Percentiles rank a stretch among this genome's conserved stretches.
These are phyloP conservation scores for Colletotrichum destructivum DNA, from an alignment of 2,329 filamentous ascomycete species.

Conservation along the genomic window DNA sequence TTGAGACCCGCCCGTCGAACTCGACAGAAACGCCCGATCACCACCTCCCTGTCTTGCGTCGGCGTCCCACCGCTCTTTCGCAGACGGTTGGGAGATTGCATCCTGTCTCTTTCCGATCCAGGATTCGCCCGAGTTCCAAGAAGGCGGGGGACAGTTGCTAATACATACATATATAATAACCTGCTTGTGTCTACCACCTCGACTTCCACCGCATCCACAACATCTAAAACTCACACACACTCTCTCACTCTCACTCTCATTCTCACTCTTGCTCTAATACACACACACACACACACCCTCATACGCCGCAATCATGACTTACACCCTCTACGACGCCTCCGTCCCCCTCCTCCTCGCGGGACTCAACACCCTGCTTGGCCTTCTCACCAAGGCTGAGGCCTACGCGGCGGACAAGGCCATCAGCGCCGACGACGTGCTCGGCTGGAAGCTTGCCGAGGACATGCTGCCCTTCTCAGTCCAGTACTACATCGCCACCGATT, in stretches of 20 bases:
- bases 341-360: conserved; percentile 36
- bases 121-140: not conserved
- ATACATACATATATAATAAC: conserved; percentile 8
- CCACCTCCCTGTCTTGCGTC: conserved; percentile 7
- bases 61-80: conserved; percentile 37
- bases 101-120: not conserved
- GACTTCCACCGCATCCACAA: not conserved
- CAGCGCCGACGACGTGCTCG: conserved; percentile 24
- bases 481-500: conserved; percentile 52
- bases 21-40: conserved; percentile 38
- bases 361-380: conserved; percentile 35
- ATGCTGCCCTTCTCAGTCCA: conserved; percentile 62
- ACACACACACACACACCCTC: not conserved
- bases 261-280: no score
- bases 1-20: conserved; percentile 38
- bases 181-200: not conserved
- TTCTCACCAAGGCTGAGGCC: conserved; percentile 37
- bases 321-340: conserved; percentile 36
- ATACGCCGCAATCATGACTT: conserved; percentile 28
- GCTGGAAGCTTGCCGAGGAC: conserved; percentile 52
- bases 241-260: no score
- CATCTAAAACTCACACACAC: not conserved
- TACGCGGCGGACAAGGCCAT: conserved; percentile 34
- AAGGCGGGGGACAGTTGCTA: not conserved
- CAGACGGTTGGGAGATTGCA: conserved; percentile 14